These are phyloP conservation scores for Botrytis aclada DNA, from an alignment of 2,329 filamentous ascomycete genomes.

Conservation along the genomic window DNA sequence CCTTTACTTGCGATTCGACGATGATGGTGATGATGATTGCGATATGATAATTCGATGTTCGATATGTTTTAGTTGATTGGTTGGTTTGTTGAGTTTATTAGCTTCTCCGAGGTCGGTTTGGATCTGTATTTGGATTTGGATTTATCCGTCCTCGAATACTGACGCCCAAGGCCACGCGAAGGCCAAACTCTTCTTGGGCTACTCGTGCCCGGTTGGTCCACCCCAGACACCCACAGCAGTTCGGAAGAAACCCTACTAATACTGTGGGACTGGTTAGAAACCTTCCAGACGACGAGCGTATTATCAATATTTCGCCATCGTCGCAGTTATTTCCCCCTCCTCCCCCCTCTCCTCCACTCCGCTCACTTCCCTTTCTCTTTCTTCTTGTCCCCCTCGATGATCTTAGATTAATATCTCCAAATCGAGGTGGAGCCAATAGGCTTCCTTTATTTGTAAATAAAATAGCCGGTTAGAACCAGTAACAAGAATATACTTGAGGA, in stretches of 20 bases:
- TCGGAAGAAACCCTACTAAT: neutral
- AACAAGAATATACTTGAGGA: too few relatives aligned
- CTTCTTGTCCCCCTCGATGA: too few relatives aligned
- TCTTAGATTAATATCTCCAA: too few relatives aligned
- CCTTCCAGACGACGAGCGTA: neutral
- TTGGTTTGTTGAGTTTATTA: neutral
- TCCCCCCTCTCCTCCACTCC: neutral
- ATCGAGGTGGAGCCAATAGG: too few relatives aligned
- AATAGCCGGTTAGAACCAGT: too few relatives aligned
- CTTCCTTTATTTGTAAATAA: too few relatives aligned
- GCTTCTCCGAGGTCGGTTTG: neutral
- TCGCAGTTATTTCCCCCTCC: neutral
- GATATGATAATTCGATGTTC: neutral
- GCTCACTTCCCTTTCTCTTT: too few relatives aligned
- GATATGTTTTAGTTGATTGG: neutral
- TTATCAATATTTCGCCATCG: neutral
- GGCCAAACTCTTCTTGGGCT: conserved; percentile 1
- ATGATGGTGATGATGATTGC: neutral
- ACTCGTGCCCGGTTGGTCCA: neutral
- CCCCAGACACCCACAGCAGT: neutral
- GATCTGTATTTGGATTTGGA: neutral
- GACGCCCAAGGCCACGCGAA: conserved; percentile 1
- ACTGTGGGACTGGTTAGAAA: neutral
- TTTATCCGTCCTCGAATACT: neutral
- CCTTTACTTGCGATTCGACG: neutral